Evolutionary conservation across 169 alveolate species (phyloP).

Genomic region (Neospora caninum): DNA sequence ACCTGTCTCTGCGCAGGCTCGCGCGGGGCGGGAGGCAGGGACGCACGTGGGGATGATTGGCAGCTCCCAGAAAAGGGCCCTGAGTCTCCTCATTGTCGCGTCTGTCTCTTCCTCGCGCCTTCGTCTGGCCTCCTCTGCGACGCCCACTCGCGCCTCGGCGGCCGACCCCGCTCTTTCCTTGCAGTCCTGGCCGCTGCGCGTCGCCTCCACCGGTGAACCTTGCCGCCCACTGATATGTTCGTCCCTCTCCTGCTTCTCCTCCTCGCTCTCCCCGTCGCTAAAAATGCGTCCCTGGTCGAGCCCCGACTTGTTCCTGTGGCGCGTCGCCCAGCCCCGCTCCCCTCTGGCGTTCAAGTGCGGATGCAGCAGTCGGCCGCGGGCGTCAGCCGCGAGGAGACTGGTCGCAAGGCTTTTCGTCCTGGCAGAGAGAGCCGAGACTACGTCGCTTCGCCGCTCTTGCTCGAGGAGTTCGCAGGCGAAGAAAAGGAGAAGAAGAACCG

Average conservation of each 20-base stretch:
- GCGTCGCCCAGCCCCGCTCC: no score
- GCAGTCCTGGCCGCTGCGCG: background rate
- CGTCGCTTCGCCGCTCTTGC: no score
- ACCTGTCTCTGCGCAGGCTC: background rate
- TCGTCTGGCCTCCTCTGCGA: background rate
- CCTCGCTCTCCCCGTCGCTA: background rate
- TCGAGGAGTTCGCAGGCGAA: background rate
- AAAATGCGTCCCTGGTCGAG: no score
- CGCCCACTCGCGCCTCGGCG: background rate
- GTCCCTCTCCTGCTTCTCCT: background rate
- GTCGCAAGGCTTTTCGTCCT: no score
- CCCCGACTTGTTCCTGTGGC: no score
- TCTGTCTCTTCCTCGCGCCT: background rate
- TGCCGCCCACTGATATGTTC: no score
- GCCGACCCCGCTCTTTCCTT: background rate
- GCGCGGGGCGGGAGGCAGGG: background rate
- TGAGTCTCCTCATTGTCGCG: background rate
- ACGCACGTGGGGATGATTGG: background rate
- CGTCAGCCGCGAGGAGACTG: no score
- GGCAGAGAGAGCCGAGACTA: no score
- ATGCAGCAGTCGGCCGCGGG: no score
- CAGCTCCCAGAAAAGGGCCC: background rate
- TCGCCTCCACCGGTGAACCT: background rate
- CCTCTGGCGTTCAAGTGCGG: no score
- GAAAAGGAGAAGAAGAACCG: background rate